Conservation (phyloP, 306 rosid species). For the Rosa lucieae region DNA sequence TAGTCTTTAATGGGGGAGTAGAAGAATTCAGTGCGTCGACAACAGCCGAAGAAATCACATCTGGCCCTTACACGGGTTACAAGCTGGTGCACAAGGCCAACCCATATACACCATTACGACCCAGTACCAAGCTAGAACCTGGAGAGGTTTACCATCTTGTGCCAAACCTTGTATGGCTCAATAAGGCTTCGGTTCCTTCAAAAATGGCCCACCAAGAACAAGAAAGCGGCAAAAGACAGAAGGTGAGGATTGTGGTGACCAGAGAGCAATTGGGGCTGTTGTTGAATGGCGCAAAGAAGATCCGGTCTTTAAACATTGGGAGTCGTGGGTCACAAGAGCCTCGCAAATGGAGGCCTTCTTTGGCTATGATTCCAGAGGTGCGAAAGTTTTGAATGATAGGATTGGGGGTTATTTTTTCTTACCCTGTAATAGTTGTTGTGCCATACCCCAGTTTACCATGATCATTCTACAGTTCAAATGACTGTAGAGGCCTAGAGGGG, state of each 20-base stretch:
- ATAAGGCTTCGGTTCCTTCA: slow-evolving; percentile 19
- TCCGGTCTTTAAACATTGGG: slow-evolving; percentile 23
- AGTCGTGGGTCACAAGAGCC: slow-evolving; percentile 24
- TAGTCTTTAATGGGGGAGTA: slow-evolving; percentile 30
- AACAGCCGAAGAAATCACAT: slow-evolving; percentile 22
- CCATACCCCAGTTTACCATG: background rate
- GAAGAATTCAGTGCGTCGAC: slow-evolving; percentile 24
- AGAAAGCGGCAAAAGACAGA: slow-evolving; percentile 27
- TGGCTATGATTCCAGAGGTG: slow-evolving; percentile 52
- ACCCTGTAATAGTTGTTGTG: slow-evolving; percentile 8
- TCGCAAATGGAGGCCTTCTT: slow-evolving; percentile 56
- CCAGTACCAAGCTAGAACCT: slow-evolving; percentile 33
- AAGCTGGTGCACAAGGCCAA: slow-evolving; percentile 15
- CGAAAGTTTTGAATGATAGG: slow-evolving; percentile 28
- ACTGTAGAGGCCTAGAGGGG: background rate
- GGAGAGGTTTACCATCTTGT: slow-evolving; percentile 42
- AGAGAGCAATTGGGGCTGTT: slow-evolving; percentile 48
- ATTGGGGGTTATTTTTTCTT: background rate
- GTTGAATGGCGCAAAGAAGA: slow-evolving; percentile 41
- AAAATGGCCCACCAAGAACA: slow-evolving; percentile 26
- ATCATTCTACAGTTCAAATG: background rate
- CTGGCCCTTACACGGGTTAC: slow-evolving; percentile 23
- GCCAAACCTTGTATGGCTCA: slow-evolving; percentile 33
- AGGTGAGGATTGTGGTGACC: slow-evolving; percentile 62
- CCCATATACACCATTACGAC: slow-evolving; percentile 14